These are phyloP conservation scores for Amphirosellinia nigrospora DNA, from an alignment of 495 filamentous ascomycete species.

Conservation along the genomic window DNA sequence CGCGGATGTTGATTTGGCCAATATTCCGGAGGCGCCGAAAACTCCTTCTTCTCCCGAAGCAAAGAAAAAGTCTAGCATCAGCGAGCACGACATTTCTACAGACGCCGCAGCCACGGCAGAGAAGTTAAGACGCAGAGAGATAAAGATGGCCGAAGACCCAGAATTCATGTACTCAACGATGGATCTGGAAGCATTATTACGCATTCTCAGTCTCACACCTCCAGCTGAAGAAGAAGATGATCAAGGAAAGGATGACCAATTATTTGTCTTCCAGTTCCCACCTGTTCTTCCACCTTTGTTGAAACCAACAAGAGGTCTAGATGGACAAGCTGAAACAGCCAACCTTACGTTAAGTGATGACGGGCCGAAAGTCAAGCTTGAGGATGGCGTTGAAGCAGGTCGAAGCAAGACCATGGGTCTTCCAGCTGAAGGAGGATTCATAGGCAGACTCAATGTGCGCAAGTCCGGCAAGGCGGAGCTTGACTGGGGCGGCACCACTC, in stretches of 20 bases:
- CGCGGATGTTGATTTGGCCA: slow-evolving; percentile 44
- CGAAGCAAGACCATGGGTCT: slow-evolving; percentile 35
- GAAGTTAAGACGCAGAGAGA: slow-evolving; percentile 41
- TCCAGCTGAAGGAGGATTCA: slow-evolving; percentile 53
- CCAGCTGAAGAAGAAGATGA: slow-evolving; percentile 31
- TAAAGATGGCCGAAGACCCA: slow-evolving; percentile 41
- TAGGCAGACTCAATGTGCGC: slow-evolving; percentile 65
- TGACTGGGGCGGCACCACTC: slow-evolving; percentile 62
- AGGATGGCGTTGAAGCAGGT: slow-evolving; percentile 34
- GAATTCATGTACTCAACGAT: slow-evolving; percentile 40
- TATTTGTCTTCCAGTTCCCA: slow-evolving; percentile 72
- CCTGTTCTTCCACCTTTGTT: slow-evolving; percentile 62
- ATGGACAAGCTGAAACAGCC: slow-evolving; percentile 33
- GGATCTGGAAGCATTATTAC: slow-evolving; percentile 42
- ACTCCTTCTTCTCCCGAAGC: slow-evolving; percentile 41
- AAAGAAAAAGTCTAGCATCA: slow-evolving; percentile 35
- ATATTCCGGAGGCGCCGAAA: slow-evolving; percentile 43
- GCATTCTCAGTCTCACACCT: slow-evolving; percentile 36
- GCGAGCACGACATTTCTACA: slow-evolving; percentile 15
- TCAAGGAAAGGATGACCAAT: slow-evolving; percentile 52
- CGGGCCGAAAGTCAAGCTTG: slow-evolving; percentile 35
- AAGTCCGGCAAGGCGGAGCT: slow-evolving; percentile 65
- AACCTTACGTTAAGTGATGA: slow-evolving; percentile 42
- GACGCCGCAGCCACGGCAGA: slow-evolving; percentile 11
- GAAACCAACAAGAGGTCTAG: slow-evolving; percentile 35